A percentile compares a stretch with the other conserved stretches of the same genome.
Conservation (phyloP, 257 asterid species). For the Solanum medicagineum region DNA sequence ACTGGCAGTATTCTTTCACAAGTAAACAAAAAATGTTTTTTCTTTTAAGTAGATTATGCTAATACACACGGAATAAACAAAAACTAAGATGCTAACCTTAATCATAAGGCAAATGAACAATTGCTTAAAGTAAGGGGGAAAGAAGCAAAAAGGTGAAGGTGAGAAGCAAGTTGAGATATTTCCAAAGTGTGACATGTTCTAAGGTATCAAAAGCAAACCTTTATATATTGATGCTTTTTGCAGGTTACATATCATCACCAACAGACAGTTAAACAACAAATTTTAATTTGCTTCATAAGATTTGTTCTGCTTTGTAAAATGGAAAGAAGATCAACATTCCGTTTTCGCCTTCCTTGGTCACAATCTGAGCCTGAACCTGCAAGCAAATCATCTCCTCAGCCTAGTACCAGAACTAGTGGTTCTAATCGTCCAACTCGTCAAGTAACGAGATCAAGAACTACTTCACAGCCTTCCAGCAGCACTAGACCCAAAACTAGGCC, state of each 20-base stretch:
- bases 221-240: background rate
- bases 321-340: slow-evolving; percentile 37
- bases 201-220: slow-evolving; percentile 14
- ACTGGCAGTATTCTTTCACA: no score
- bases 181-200: background rate
- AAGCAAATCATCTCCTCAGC: slow-evolving; percentile 12
- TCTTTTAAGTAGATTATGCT: background rate
- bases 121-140: background rate
- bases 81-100: background rate
- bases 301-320: slow-evolving; percentile 5
- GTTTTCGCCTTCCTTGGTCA: slow-evolving; percentile 37
- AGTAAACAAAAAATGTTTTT: background rate
- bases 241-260: background rate
- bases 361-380: slow-evolving; percentile 7
- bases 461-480: background rate
- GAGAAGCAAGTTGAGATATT: background rate
- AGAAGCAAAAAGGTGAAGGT: background rate
- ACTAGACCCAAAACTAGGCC: background rate
- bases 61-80: background rate
- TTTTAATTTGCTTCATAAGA: background rate
- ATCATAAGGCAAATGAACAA: background rate
- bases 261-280: slow-evolving; percentile 1
- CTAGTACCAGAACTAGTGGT: background rate
- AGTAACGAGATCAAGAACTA: background rate
- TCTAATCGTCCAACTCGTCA: slow-evolving; percentile 2